A percentile compares a stretch with the other conserved stretches of the same genome.
Conservation (phyloP, 495 filamentous ascomycete species). For the Xylaria scruposa region DNA sequence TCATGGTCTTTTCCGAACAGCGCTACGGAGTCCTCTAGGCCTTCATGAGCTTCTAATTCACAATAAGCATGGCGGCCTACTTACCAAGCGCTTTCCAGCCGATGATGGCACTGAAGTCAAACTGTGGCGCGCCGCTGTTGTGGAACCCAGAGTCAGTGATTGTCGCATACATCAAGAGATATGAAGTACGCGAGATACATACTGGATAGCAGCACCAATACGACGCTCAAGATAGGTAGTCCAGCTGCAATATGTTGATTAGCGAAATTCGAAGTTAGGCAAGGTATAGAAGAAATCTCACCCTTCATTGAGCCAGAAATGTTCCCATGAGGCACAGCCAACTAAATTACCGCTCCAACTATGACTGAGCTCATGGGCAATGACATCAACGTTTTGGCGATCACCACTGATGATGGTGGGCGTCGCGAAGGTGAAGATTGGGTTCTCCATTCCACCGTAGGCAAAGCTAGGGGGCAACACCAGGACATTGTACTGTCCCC, state of each 20-base stretch:
- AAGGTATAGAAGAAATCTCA: neutral
- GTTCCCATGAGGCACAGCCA: slow-evolving; percentile 90
- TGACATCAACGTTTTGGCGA: slow-evolving; percentile 92
- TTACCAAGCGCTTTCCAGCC: slow-evolving; percentile 69
- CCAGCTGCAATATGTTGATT: slow-evolving; percentile 68
- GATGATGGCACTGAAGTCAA: slow-evolving; percentile 93
- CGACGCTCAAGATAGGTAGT: slow-evolving; percentile 91
- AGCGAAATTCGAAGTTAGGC: neutral
- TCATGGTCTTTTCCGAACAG: slow-evolving; percentile 81
- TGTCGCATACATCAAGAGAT: neutral
- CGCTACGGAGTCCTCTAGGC: slow-evolving; percentile 71
- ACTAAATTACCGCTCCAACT: slow-evolving; percentile 95
- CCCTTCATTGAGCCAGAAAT: slow-evolving; percentile 63
- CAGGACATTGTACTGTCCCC: slow-evolving; percentile 94
- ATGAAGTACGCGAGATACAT: slow-evolving; percentile 5
- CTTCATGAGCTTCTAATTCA: slow-evolving; percentile 45
- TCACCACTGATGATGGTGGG: slow-evolving; percentile 92
- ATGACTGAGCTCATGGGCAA: slow-evolving; percentile 92
- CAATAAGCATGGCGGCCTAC: slow-evolving; percentile 11
- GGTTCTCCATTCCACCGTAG: slow-evolving; percentile 92
- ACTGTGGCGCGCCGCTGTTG: slow-evolving; percentile 70
- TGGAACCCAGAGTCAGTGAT: neutral
- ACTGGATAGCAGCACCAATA: slow-evolving; percentile 68
- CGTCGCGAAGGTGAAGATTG: slow-evolving; percentile 90
- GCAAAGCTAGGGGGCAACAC: slow-evolving; percentile 91